These are phyloP conservation scores for Gymnopilus junonius DNA, from an alignment of 768 basidiomycete genomes.

Conservation along the genomic window DNA sequence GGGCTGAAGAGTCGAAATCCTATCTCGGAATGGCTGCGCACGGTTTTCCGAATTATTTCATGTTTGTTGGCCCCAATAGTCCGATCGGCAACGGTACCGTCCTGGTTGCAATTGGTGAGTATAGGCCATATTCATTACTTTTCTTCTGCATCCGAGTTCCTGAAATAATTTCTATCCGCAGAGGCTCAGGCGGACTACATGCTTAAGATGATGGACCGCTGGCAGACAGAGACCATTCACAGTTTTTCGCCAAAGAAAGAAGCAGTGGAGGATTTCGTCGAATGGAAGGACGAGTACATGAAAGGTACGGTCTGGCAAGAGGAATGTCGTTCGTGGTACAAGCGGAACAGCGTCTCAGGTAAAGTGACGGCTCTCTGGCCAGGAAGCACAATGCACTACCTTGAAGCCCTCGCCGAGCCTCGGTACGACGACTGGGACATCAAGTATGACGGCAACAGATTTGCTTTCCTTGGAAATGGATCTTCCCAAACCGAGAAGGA, in stretches of 20 bases:
- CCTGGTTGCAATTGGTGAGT: constrained; percentile 33
- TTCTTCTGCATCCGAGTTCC: background rate
- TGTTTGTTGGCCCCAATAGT: constrained; percentile 36
- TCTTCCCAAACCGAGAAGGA: constrained; percentile 38
- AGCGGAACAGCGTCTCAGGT: constrained; percentile 27
- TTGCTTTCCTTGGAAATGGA: constrained; percentile 38
- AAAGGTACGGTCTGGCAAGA: constrained; percentile 35
- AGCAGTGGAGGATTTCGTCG: constrained; percentile 37
- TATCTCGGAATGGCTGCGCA: constrained; percentile 36
- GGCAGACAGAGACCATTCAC: constrained; percentile 41
- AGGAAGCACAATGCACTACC: constrained; percentile 40
- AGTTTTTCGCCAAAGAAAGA: constrained; percentile 38
- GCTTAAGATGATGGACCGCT: constrained; percentile 36
- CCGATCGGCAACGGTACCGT: constrained; percentile 40
- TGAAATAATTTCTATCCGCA: constrained; percentile 8
- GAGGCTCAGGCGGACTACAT: constrained; percentile 40
- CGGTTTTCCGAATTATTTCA: constrained; percentile 40
- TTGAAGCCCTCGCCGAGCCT: constrained; percentile 35
- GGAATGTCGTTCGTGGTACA: constrained; percentile 40
- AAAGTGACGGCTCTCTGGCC: constrained; percentile 39
- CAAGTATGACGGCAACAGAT: constrained; percentile 37
- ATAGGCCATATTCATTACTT: too few species aligned
- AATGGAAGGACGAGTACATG: constrained; percentile 37
- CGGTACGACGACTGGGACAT: constrained; percentile 42
- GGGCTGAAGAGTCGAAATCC: constrained; percentile 33